Conservation (phyloP, 441 rosid genomes). For the Kokia cookei region DNA sequence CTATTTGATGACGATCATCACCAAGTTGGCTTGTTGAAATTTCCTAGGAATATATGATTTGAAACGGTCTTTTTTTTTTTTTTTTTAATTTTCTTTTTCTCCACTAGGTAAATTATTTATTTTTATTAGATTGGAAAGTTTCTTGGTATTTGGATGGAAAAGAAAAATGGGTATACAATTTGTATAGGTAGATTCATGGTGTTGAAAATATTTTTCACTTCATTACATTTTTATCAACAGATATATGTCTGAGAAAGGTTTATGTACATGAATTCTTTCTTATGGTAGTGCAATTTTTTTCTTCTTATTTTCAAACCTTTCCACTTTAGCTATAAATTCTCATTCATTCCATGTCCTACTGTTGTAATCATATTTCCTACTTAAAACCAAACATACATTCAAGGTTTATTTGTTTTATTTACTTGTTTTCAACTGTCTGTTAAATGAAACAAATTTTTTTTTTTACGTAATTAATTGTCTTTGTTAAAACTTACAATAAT, state of each 20-base stretch:
- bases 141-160: not conserved
- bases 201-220: slow-evolving; percentile 10
- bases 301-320: not conserved
- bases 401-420: not conserved
- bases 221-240: slow-evolving; percentile 8
- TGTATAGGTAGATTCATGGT: slow-evolving; percentile 24
- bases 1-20: not conserved
- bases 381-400: slow-evolving; percentile 2
- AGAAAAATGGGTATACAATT: not conserved
- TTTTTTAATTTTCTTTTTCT: not conserved
- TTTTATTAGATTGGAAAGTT: slow-evolving; percentile 6
- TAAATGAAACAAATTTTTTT: not conserved
- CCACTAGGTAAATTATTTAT: slow-evolving; percentile 4
- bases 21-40: slow-evolving; percentile 1
- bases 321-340: not conserved
- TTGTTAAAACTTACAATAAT: not conserved
- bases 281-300: not conserved
- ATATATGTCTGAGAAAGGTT: slow-evolving; percentile 14
- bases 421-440: not conserved
- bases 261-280: slow-evolving; percentile 15
- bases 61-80: not conserved
- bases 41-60: slow-evolving; percentile 2
- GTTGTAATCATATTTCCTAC: not conserved
- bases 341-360: not conserved
- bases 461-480: too few species aligned